A percentile compares a stretch with the other conserved stretches of the same genome.
Evolutionary conservation across 768 basidiomycete genomes (phyloP).

Genomic region (Paxillus rubicundulus): DNA sequence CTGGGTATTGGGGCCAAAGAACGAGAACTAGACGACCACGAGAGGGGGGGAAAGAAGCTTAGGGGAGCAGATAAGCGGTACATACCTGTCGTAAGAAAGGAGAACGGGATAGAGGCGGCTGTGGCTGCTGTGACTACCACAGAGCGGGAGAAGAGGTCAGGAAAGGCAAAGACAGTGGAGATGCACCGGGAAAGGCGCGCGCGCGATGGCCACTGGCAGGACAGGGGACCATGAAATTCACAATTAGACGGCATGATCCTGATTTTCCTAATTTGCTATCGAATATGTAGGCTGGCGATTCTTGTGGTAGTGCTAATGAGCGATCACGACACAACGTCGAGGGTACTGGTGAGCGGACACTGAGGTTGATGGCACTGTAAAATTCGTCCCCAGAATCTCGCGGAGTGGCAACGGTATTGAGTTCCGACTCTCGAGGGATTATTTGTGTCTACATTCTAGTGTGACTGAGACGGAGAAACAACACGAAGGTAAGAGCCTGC

Average conservation of each 20-base stretch:
- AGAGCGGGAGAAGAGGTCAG: conserved; percentile 16
- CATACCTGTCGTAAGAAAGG: conserved; percentile 76
- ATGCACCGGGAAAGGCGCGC: too few species aligned
- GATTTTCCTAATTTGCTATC: too few species aligned
- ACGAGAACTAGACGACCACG: conserved; percentile 67
- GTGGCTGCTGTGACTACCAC: conserved; percentile 16
- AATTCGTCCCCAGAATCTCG: conserved; percentile 82
- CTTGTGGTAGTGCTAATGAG: too few species aligned
- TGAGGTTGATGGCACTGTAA: conserved; percentile 44
- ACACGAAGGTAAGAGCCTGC: too few species aligned
- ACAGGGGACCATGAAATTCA: too few species aligned
- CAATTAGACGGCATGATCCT: too few species aligned
- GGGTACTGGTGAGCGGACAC: conserved; percentile 3
- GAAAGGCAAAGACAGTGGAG: too few species aligned
- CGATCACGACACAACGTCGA: neutral
- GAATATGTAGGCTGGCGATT: too few species aligned
- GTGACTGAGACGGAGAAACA: too few species aligned
- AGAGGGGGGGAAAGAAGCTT: conserved; percentile 47
- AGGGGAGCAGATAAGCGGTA: conserved; percentile 67
- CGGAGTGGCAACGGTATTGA: conserved; percentile 84
- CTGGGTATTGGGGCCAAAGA: conserved; percentile 96
- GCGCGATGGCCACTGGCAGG: too few species aligned
- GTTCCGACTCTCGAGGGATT: conserved; percentile 56
- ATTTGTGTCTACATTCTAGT: too few species aligned
- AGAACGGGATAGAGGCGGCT: conserved; percentile 40